Conservation (phyloP, 2,329 filamentous ascomycete genomes). For the Peltaster fructicola region DNA sequence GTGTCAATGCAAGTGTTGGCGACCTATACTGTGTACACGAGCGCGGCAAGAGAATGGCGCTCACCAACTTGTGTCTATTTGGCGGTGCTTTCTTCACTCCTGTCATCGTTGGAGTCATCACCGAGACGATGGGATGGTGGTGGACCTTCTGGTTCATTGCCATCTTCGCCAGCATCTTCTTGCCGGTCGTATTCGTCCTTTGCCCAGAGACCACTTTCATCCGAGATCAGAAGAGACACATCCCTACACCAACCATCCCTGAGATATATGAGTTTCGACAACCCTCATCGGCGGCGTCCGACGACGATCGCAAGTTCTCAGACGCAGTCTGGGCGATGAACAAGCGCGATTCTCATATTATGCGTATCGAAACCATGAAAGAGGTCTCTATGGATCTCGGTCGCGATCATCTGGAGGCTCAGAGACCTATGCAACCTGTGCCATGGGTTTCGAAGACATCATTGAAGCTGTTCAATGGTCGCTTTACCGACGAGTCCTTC, state of each 20-base stretch:
- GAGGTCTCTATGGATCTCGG: too few species aligned
- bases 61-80: constrained; percentile 49
- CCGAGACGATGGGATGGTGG: constrained; percentile 50
- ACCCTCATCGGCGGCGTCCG: too few species aligned
- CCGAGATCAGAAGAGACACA: constrained; percentile 32
- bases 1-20: constrained; percentile 72
- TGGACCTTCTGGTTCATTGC: constrained; percentile 76
- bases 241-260: constrained; percentile 51
- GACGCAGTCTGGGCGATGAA: too few species aligned
- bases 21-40: constrained; percentile 77
- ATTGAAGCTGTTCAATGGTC: constrained; percentile 49
- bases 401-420: too few species aligned
- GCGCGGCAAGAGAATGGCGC: constrained; percentile 64
- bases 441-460: not conserved
- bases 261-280: too few species aligned
- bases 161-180: constrained; percentile 53
- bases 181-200: constrained; percentile 55
- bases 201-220: constrained; percentile 68
- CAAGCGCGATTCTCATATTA: too few species aligned
- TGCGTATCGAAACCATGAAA: too few species aligned
- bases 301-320: not conserved
- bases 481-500: constrained; percentile 61
- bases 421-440: too few species aligned
- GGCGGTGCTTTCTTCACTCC: constrained; percentile 58
- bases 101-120: constrained; percentile 70